Evolutionary conservation across 208 protist genomes (phyloP).

Genomic region (Leishmania gerbilli): DNA sequence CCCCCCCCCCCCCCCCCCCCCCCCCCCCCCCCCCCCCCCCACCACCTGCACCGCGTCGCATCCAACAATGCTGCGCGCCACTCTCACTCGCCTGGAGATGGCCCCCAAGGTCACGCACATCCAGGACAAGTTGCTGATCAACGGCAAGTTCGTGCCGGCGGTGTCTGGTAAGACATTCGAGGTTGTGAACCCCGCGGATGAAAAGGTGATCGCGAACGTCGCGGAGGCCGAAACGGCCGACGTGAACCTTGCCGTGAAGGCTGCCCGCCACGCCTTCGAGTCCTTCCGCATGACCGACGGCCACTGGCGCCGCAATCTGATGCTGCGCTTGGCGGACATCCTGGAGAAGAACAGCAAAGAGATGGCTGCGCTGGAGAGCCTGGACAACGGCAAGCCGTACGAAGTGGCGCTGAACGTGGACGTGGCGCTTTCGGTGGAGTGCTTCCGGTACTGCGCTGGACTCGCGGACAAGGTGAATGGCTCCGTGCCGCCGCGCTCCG

Average conservation of each 20-base stretch:
- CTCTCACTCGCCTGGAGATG: constrained; percentile 24
- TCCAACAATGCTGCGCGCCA: constrained; percentile 26
- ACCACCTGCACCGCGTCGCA: no score
- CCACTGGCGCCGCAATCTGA: constrained; percentile 49
- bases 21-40: no score
- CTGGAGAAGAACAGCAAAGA: constrained; percentile 67
- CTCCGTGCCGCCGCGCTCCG: constrained; percentile 54
- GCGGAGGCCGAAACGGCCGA: constrained; percentile 77
- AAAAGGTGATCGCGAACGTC: constrained; percentile 75
- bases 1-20: no score
- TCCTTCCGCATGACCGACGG: constrained; percentile 49
- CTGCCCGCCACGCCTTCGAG: constrained; percentile 68
- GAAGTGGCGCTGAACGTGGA: constrained; percentile 58
- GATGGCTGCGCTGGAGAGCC: constrained; percentile 78
- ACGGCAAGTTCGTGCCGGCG: constrained; percentile 79
- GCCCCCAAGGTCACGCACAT: constrained; percentile 44
- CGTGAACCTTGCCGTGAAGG: constrained; percentile 83
- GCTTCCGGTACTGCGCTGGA: constrained; percentile 89
- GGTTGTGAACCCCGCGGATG: constrained; percentile 79
- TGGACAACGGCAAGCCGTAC: constrained; percentile 93
- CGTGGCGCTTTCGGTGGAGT: constrained; percentile 54
- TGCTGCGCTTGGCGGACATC: constrained; percentile 81
- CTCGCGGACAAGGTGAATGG: constrained; percentile 92
- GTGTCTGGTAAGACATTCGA: constrained; percentile 71
- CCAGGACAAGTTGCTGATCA: constrained; percentile 87